Percentiles rank a stretch among this genome's conserved stretches.
phyloP scores from a whole-genome alignment of 106 monocot genomes.

The Triglochin maritima region DNA sequence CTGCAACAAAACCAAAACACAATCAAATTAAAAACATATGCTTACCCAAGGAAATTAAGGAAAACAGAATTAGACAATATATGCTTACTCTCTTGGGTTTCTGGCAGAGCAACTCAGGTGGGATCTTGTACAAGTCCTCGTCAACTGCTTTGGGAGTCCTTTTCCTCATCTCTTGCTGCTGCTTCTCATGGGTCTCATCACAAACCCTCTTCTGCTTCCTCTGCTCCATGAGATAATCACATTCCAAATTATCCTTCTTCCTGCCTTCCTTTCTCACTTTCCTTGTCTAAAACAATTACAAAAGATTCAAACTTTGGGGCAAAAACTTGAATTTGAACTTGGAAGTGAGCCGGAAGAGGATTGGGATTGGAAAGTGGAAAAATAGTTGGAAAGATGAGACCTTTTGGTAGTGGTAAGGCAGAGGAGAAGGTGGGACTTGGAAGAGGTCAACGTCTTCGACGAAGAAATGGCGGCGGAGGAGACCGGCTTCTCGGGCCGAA shows the following conservation, averaged over 20 bases:
- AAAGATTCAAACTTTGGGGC: not conserved
- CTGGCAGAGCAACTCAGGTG: not conserved
- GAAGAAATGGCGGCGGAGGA: not conserved
- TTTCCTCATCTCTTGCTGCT: not conserved
- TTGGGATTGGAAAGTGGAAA: not conserved
- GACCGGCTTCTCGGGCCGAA: not conserved
- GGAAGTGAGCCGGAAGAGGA: not conserved
- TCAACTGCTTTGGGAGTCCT: not conserved
- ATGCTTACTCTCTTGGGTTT: not conserved
- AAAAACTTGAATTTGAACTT: not conserved
- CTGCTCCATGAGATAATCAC: not conserved
- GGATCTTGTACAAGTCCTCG: too few species aligned
- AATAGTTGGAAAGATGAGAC: not conserved
- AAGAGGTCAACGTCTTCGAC: not conserved
- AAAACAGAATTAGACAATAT: not conserved
- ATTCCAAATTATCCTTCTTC: too few species aligned
- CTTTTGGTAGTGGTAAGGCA: not conserved
- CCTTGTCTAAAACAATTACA: too few species aligned
- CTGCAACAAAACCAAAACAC: not conserved
- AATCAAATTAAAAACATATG: not conserved
- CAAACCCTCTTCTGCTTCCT: not conserved
- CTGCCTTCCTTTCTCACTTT: too few species aligned
- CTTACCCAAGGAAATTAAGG: not conserved
- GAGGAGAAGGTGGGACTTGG: not conserved
- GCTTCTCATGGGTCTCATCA: not conserved